Base-by-base conservation (phyloP, 495 filamentous ascomycete species). In the Polyplosphaeria fusca region DNA sequence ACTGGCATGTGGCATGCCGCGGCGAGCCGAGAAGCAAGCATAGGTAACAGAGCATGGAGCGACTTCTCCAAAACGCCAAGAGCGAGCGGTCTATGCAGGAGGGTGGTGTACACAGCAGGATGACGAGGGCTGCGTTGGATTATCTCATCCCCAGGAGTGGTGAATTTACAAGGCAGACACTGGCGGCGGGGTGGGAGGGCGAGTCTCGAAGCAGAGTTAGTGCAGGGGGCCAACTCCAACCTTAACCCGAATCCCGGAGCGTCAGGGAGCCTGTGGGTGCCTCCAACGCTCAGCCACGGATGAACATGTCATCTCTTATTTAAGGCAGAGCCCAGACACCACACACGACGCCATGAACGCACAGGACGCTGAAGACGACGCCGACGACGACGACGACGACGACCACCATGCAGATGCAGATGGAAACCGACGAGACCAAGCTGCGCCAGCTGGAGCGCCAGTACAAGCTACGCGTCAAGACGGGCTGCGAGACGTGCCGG, bases 401-500 rank as follows among this genome's bases (percentile, higher is more conserved):
- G 7, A 7, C 30, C 3, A 35, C 44, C 38, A 57, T 57, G 59
- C n/a, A n/a, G n/a, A n/a, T n/a, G n/a, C n/a, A n/a, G n/a, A n/a
- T n/a, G n/a, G n/a, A n/a, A n/a, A n/a, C n/a, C n/a, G 59, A 62
- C 39, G 59, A 62, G 12, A 56, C 24, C 38, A 62, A 62, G 47
- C 28, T 62, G n/a, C 52, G 59, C 11, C 52, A 56, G 47, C 32
- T 62, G n/a, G 59, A 62, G 26, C 59, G 59, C 20, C 59, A 62
- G 40, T 57, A 62, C 41, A 62, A 62, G 52, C 23, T 62, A 39
- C 52, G 59, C 1, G 59, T 62, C 11, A 62, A 62, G 35, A 62
- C 59, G 20, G 59, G 59, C 18, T 62, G 59, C 24, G 59, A 62
- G 40, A 62, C 59, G 18, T 62, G 59, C 59, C 38, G 59, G 59